Base-by-base conservation (phyloP, 192 early-diverging fungal genomes). In the Coemansia sp. region DNA sequence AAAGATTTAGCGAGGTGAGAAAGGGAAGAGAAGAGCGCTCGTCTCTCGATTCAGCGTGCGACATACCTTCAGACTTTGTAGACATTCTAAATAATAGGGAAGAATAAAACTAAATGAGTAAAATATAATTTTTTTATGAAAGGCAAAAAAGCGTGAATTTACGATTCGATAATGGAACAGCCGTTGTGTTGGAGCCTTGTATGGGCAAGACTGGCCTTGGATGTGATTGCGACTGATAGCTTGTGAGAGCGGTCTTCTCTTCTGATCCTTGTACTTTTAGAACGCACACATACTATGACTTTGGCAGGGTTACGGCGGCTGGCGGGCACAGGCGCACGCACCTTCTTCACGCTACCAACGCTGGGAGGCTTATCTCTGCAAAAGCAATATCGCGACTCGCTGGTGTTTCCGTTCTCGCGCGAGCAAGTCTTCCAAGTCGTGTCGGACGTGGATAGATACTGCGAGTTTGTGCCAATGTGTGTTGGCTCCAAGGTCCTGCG, bases 381-480 rank as follows among this genome's bases (percentile, higher is more conserved):
- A n/a, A 69, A 76, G 41, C 49, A 46, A 29, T 79, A 76, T 64
- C 62, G 44, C 1, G 91, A 92, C n/a, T 92, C 89, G 79, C 87
- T 58, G 52, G 63, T 74, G n/a, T 82, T 82, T 41, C 70, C 70
- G 2, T 82, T 74, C 62, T 50, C 92, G 8, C 90, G 87, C 49
- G 78, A 86, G 49, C 90, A 97, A 77, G 83, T 97, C 44, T 97
- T 90, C 73, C 86, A 87, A 40, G 78, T 97, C 9, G 93, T 95
- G 10, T 78, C 93, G 13, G 93, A 95, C 80, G 89, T 96, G 6
- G 87, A 90, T 62, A 83, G 90, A 27, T 97, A 97, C 79, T 68
- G 88, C 40, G 76, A 84, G 40, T 97, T 95, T 84, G 85, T 97
- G 62, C 96, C 94, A 5, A 92, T 90, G 87, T 94, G 93, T 76